These are phyloP conservation scores for Blastomyces gilchristii DNA, from an alignment of 2,329 filamentous ascomycete genomes.

Conservation along the genomic window DNA sequence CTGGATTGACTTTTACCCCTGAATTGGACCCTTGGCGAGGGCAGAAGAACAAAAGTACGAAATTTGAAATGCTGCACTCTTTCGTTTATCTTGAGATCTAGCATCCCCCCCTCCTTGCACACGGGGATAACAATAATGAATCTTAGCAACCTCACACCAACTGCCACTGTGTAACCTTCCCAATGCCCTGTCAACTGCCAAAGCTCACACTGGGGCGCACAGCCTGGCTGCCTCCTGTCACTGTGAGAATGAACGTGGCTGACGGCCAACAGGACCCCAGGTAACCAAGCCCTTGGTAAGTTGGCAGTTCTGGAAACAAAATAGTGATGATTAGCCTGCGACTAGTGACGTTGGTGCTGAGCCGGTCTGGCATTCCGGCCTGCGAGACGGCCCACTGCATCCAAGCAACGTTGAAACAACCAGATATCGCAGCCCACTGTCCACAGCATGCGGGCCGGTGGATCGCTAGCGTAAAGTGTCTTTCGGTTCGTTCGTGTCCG, in stretches of 20 bases:
- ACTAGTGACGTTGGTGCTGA: background rate
- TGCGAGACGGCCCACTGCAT: background rate
- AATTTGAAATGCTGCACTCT: background rate
- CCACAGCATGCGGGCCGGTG: background rate
- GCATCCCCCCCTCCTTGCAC: background rate
- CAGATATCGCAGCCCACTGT: background rate
- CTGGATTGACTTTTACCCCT: background rate
- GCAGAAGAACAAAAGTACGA: background rate
- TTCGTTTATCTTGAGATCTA: background rate
- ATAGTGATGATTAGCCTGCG: background rate
- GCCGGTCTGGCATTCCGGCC: background rate
- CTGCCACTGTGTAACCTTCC: background rate
- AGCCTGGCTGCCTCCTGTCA: background rate
- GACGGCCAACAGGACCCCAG: background rate
- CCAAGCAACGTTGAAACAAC: background rate
- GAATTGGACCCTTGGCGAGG: background rate
- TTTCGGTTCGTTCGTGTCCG: background rate
- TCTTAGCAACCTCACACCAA: background rate
- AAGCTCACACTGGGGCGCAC: background rate
- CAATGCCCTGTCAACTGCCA: background rate
- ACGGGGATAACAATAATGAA: background rate
- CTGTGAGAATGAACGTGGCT: background rate
- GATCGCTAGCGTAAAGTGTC: background rate
- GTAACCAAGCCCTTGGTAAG: background rate
- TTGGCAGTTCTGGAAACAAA: background rate